These are phyloP conservation scores for Benincasa hispida DNA, from an alignment of 306 rosid genomes.

Conservation along the genomic window DNA sequence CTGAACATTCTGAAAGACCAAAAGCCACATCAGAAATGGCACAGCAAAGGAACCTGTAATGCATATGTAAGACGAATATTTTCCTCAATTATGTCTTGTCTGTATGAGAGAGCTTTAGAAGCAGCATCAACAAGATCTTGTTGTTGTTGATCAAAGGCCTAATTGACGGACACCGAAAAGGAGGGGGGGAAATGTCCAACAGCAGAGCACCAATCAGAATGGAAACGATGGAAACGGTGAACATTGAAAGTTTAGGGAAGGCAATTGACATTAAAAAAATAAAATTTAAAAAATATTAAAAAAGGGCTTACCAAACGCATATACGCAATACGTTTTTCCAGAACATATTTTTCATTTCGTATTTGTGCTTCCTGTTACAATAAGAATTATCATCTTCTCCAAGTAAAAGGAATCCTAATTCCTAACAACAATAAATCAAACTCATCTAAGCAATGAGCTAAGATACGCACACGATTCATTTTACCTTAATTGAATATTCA, in stretches of 20 bases:
- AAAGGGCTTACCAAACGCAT: constrained; percentile 60
- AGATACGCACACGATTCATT: neutral
- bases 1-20: neutral
- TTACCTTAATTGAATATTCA: constrained; percentile 82
- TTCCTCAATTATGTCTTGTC: constrained; percentile 95
- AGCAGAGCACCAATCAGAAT: neutral
- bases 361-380: constrained; percentile 50
- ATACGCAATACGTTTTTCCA: constrained; percentile 93
- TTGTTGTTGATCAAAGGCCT: constrained; percentile 49
- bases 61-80: constrained; percentile 62
- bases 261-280: neutral
- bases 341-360: constrained; percentile 63
- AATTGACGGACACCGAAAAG: neutral
- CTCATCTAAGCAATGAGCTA: constrained; percentile 3
- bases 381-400: neutral
- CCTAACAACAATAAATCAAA: neutral
- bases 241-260: neutral
- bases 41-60: constrained; percentile 2
- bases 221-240: neutral
- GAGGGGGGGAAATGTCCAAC: neutral
- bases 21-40: neutral
- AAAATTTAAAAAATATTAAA: no score
- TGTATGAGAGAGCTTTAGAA: constrained; percentile 32
- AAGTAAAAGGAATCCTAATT: neutral
- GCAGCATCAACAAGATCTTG: constrained; percentile 44